A percentile compares a stretch with the other conserved stretches of the same genome.
Conservation (phyloP, 495 filamentous ascomycete genomes). For the Trichoderma orchidacearum region DNA sequence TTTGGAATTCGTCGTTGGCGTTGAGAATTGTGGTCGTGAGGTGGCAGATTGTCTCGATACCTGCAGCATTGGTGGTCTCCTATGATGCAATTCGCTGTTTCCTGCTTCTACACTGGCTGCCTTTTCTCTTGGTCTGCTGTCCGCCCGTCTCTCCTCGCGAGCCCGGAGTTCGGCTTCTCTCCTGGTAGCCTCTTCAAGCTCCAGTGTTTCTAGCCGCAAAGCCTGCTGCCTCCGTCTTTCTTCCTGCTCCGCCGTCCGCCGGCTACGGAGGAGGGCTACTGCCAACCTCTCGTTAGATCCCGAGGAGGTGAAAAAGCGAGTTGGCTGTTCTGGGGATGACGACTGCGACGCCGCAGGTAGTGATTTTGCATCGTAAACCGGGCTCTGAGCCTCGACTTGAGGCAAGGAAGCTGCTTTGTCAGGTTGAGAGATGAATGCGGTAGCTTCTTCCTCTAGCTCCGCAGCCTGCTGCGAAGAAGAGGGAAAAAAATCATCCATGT, state of each 20-base stretch:
- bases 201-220: constrained; percentile 10
- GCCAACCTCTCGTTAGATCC: background rate
- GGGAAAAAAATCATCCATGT: constrained; percentile 35
- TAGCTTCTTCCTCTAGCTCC: constrained; percentile 23
- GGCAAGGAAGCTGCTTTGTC: background rate
- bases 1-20: background rate
- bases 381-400: background rate
- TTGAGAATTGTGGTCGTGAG: background rate
- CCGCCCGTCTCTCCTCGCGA: background rate
- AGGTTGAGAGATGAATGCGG: background rate
- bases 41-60: background rate
- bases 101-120: background rate
- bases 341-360: background rate
- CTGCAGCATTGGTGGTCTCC: too few relatives aligned
- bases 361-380: background rate
- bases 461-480: constrained; percentile 30
- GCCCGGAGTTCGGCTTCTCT: background rate
- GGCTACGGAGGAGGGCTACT: background rate
- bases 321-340: constrained; percentile 10
- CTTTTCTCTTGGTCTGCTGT: too few relatives aligned
- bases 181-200: constrained; percentile 10
- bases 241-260: background rate
- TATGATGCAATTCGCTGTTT: background rate
- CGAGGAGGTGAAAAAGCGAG: constrained; percentile 2
- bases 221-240: background rate